A percentile compares a stretch with the other conserved stretches of the same genome.
phyloP scores from a whole-genome alignment of 176 grass and related monocot genomes.

The Pontederia crassipes region DNA sequence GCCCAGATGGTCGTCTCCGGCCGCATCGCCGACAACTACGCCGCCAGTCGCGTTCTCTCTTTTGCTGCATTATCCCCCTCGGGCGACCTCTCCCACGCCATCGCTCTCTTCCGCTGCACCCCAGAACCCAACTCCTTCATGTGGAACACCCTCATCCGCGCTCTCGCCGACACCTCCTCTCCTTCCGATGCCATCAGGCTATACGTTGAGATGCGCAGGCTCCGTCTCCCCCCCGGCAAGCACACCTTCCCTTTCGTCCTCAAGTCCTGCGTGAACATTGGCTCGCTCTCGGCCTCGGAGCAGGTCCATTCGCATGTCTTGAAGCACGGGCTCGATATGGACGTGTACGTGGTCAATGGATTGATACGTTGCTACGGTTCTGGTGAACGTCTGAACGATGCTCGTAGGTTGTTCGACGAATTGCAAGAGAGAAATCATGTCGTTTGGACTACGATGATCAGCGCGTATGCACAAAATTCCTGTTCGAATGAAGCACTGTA shows the following conservation, averaged over 20 bases:
- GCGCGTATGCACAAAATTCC: conserved; percentile 27
- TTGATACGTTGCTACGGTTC: conserved; percentile 27
- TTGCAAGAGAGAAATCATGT: conserved; percentile 6
- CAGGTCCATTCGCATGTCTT: conserved; percentile 37
- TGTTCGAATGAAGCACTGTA: conserved; percentile 17
- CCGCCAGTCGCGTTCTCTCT: conserved; percentile 27
- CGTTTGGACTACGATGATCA: conserved; percentile 37
- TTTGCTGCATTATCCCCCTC: conserved; percentile 23
- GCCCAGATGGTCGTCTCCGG: conserved; percentile 37
- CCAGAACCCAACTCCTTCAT: conserved; percentile 33
- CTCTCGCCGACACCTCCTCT: conserved; percentile 23
- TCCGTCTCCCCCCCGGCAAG: conserved; percentile 11
- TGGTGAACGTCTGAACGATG: neutral
- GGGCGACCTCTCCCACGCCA: conserved; percentile 20
- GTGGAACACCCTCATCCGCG: conserved; percentile 33
- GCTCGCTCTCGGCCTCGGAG: neutral
- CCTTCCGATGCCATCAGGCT: conserved; percentile 23
- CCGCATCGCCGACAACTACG: conserved; percentile 34
- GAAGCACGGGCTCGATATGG: conserved; percentile 18
- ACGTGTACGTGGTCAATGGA: conserved; percentile 33
- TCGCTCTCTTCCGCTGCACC: conserved; percentile 24
- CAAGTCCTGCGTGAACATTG: conserved; percentile 25
- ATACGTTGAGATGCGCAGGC: conserved; percentile 3
- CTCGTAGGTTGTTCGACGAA: conserved; percentile 33
- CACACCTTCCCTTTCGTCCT: conserved; percentile 48